Evolutionary conservation across 2,329 filamentous ascomycete species (phyloP).

Genomic region (Aspergillus chevalieri): DNA sequence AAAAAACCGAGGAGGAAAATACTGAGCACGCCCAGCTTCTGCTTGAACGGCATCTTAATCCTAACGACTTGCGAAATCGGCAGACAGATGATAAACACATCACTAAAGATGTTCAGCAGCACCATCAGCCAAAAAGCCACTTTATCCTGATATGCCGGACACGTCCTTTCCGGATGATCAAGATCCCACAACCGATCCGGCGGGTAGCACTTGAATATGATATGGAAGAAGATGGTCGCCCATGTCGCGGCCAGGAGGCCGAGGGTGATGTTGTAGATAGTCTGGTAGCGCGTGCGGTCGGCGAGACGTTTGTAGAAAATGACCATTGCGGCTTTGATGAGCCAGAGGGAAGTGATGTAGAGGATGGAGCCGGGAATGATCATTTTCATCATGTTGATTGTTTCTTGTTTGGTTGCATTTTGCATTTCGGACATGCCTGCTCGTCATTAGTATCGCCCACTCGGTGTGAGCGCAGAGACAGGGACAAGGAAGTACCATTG

Average conservation of each 20-base stretch:
- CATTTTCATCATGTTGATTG: constrained; percentile 16
- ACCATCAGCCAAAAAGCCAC: constrained; percentile 17
- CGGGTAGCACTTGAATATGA: constrained; percentile 17
- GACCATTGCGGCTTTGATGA: constrained; percentile 18
- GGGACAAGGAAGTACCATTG: constrained; percentile 5
- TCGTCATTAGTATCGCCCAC: background rate
- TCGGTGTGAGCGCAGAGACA: too few species aligned
- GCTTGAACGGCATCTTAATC: constrained; percentile 13
- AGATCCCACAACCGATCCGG: constrained; percentile 8
- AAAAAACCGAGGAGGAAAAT: constrained; percentile 14
- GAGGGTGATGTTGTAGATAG: constrained; percentile 14
- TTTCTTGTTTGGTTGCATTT: constrained; percentile 5
- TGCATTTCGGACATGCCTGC: constrained; percentile 14
- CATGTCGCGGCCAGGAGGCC: constrained; percentile 11
- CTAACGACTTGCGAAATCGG: constrained; percentile 14
- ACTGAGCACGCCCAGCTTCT: constrained; percentile 14
- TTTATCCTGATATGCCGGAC: background rate
- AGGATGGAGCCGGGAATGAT: constrained; percentile 17
- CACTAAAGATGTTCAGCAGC: constrained; percentile 16
- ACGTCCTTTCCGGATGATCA: constrained; percentile 1
- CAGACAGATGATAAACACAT: constrained; percentile 16
- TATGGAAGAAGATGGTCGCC: constrained; percentile 15
- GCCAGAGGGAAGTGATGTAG: constrained; percentile 17
- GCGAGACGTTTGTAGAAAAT: constrained; percentile 17
- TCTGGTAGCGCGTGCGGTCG: constrained; percentile 14